Evolutionary conservation across 2,329 filamentous ascomycete genomes (phyloP), one percentile per base, ranked within the genome.

Genomic region (Fusarium pseudoanthophilum): DNA sequence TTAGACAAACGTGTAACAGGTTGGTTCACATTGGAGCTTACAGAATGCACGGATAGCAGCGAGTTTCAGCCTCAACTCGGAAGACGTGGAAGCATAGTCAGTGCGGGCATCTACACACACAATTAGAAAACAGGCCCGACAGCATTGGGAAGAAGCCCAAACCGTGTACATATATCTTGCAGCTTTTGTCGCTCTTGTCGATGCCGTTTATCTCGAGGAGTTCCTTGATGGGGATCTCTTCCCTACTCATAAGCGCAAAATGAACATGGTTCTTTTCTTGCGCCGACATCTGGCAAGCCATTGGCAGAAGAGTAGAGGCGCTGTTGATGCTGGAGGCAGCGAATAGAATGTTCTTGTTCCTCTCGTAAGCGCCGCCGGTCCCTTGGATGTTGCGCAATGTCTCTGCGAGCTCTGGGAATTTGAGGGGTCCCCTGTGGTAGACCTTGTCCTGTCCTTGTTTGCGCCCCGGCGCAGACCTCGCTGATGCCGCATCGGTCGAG

Each of bases 211-310:
- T 86, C 59, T 90, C 85, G 75, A 92, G 86, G 37, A 98, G 85
- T 39, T 93, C 89, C 20, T 91, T 87, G 57, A 97, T 82, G 0
- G 89, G 84, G 57, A 97, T 88, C 18, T 91, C 88, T 67, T 91
- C 92, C 67, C 92, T 88, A 56, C 95, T 92, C 83, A 97, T 88
- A 8, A 98, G 83, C 0, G 90, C 92, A 79, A 97, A 92, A 80
- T 98, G 95, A 14, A 98, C 94, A 71, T 90, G 87, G 78, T 90
- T 97, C 66, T 88, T 86, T 63, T 88, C 86, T 81, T 91, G 87
- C 28, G 81, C 81, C 11, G 91, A 91, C 95, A 98, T 98, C 76
- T 93, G 89, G 81, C 96, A 98, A 11, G 95, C 94, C 79, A 97
- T 85, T 1, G 95, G 94, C 37, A 97, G 84, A 60, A 98, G 80